phyloP scores from a whole-genome alignment of 1,284 basidiomycete species.

The Cryptococcus sp. region DNA sequence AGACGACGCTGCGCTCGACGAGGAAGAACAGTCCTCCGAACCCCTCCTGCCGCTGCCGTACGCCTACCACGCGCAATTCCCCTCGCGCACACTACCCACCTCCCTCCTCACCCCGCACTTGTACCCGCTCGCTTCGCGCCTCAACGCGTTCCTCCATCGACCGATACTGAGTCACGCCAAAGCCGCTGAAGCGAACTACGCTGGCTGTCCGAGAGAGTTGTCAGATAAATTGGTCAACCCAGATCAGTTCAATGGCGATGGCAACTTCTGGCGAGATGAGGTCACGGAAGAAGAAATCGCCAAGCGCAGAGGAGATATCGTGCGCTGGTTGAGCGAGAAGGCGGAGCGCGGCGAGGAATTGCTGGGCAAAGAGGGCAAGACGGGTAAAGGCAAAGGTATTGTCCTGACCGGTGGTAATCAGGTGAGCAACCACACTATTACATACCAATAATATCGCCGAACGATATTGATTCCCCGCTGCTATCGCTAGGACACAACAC shows the following conservation, averaged over 20 bases:
- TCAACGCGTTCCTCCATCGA: slow-evolving; percentile 40
- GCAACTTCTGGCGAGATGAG: slow-evolving; percentile 45
- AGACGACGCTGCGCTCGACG: background rate
- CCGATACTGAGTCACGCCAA: slow-evolving; percentile 31
- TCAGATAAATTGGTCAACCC: slow-evolving; percentile 49
- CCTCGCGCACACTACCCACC: slow-evolving; percentile 20
- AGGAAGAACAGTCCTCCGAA: slow-evolving; percentile 8
- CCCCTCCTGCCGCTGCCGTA: slow-evolving; percentile 18
- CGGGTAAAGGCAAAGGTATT: slow-evolving; percentile 47
- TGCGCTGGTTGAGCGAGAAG: slow-evolving; percentile 41
- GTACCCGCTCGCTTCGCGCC: slow-evolving; percentile 21
- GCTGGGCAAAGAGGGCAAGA: slow-evolving; percentile 22
- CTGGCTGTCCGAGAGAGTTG: slow-evolving; percentile 38
- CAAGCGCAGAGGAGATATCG: slow-evolving; percentile 42
- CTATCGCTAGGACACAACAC: slow-evolving; percentile 49
- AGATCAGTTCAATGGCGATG: slow-evolving; percentile 50
- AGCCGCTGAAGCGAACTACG: slow-evolving; percentile 24
- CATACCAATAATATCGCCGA: too few relatives aligned
- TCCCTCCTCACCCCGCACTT: slow-evolving; percentile 15
- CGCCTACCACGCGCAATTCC: slow-evolving; percentile 19
- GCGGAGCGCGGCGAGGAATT: slow-evolving; percentile 39
- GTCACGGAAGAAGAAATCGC: slow-evolving; percentile 41
- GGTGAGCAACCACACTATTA: slow-evolving; percentile 25
- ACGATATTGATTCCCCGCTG: too few relatives aligned
- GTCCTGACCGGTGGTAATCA: slow-evolving; percentile 56